A percentile compares a stretch with the other conserved stretches of the same genome.
phyloP scores from a whole-genome alignment of 805 yeast species.

The Teunomyces funiuensis region DNA sequence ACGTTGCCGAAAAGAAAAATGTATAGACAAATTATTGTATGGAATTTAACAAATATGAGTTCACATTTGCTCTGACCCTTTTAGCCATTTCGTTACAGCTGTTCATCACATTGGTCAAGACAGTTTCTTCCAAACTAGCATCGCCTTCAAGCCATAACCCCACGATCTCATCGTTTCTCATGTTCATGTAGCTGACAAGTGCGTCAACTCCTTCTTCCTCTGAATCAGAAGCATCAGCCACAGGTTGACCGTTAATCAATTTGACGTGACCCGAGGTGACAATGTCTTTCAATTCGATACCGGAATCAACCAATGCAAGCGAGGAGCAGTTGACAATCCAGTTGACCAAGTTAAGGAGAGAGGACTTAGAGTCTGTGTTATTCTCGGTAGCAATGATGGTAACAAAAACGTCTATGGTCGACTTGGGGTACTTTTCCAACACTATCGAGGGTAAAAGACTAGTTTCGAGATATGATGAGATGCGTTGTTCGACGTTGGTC shows the following conservation, averaged over 20 bases:
- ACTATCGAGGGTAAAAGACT: conserved; percentile 53
- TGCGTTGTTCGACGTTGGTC: conserved; percentile 44
- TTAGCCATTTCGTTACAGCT: conserved; percentile 46
- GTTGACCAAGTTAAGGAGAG: conserved; percentile 41
- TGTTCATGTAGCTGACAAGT: conserved; percentile 52
- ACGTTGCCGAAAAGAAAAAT: conserved; percentile 15
- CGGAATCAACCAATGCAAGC: conserved; percentile 80
- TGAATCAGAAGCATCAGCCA: conserved; percentile 14
- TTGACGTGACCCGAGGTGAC: conserved; percentile 63
- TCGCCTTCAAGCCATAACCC: conserved; percentile 54
- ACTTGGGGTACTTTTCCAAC: conserved; percentile 80
- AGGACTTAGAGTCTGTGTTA: conserved; percentile 18
- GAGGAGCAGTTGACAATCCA: conserved; percentile 64
- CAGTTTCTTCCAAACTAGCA: conserved; percentile 22
- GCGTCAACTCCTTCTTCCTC: conserved; percentile 28
- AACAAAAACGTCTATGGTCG: conserved; percentile 78
- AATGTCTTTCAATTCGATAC: conserved; percentile 74
- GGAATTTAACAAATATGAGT: conserved; percentile 37
- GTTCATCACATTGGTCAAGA: conserved; percentile 31
- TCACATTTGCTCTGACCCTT: conserved; percentile 44
- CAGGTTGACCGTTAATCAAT: conserved; percentile 15
- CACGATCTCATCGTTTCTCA: conserved; percentile 55
- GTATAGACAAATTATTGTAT: conserved; percentile 3
- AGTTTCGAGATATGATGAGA: conserved; percentile 52
- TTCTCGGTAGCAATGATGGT: conserved; percentile 53